These are phyloP conservation scores for Rhododendron griersonianum DNA, from an alignment of 148 eudicot genomes.

Conservation along the genomic window DNA sequence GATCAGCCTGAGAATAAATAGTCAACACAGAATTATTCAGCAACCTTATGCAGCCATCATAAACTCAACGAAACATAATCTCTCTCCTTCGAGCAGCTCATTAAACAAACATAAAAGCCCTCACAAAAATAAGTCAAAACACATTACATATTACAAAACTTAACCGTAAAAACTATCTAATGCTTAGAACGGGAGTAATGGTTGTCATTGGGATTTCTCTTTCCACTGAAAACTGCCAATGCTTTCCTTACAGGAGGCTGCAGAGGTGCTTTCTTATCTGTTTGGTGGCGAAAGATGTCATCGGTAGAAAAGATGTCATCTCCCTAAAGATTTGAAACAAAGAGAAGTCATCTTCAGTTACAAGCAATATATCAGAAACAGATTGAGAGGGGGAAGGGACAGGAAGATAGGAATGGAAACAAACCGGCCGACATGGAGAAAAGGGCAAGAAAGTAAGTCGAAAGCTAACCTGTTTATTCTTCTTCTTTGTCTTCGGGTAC, in stretches of 20 bases:
- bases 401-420: not conserved
- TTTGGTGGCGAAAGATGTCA: slow-evolving; percentile 51
- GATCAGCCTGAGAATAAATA: not conserved
- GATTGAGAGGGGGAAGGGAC: not conserved
- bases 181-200: slow-evolving; percentile 67
- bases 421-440: not conserved
- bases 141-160: not conserved
- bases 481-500: slow-evolving; percentile 74
- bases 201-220: slow-evolving; percentile 90
- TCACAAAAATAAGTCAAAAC: not conserved
- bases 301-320: slow-evolving; percentile 55
- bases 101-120: not conserved
- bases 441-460: not conserved
- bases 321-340: slow-evolving; percentile 27
- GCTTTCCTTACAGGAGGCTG: slow-evolving; percentile 88
- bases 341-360: not conserved
- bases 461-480: slow-evolving; percentile 45
- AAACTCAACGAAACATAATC: not conserved
- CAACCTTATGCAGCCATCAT: not conserved
- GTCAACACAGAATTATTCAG: not conserved
- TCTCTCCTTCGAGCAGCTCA: not conserved
- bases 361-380: not conserved
- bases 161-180: slow-evolving; percentile 11
- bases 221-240: slow-evolving; percentile 75
- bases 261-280: slow-evolving; percentile 56